Evolutionary conservation across 257 asterid species (phyloP).

Genomic region (Phtheirospermum japonicum): DNA sequence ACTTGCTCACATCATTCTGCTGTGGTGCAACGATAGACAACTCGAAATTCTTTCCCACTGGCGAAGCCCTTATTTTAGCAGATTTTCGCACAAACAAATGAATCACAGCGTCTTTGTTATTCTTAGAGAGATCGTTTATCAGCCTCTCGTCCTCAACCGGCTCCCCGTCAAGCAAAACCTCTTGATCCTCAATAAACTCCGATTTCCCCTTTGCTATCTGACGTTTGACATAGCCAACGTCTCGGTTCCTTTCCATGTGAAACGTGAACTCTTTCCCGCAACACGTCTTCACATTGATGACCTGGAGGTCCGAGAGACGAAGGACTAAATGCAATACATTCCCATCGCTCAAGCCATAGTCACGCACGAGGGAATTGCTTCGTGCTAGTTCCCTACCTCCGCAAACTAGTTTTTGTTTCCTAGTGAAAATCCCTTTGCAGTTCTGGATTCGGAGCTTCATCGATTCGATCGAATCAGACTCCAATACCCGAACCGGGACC

Average conservation of each 20-base stretch:
- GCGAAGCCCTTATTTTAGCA: slow-evolving; percentile 67
- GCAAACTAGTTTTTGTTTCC: slow-evolving; percentile 74
- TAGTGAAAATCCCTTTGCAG: slow-evolving; percentile 65
- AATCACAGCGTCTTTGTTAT: slow-evolving; percentile 63
- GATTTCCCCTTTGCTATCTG: slow-evolving; percentile 52
- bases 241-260: slow-evolving; percentile 62
- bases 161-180: slow-evolving; percentile 68
- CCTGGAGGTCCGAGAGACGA: slow-evolving; percentile 69
- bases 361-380: slow-evolving; percentile 69
- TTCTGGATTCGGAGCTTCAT: slow-evolving; percentile 68
- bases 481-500: slow-evolving; percentile 74
- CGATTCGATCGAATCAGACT: slow-evolving; percentile 71
- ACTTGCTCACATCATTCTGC: slow-evolving; percentile 31
- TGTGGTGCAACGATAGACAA: slow-evolving; percentile 55
- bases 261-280: slow-evolving; percentile 77
- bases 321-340: slow-evolving; percentile 77
- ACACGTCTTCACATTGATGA: slow-evolving; percentile 58
- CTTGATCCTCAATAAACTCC: slow-evolving; percentile 56
- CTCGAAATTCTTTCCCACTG: slow-evolving; percentile 70
- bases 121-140: slow-evolving; percentile 62
- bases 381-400: slow-evolving; percentile 79
- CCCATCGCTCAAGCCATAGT: slow-evolving; percentile 76
- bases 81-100: slow-evolving; percentile 74
- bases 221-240: slow-evolving; percentile 72
- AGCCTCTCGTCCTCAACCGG: slow-evolving; percentile 72